Evolutionary conservation across 2,329 filamentous ascomycete species (phyloP).

Genomic region (Capronia epimyces): DNA sequence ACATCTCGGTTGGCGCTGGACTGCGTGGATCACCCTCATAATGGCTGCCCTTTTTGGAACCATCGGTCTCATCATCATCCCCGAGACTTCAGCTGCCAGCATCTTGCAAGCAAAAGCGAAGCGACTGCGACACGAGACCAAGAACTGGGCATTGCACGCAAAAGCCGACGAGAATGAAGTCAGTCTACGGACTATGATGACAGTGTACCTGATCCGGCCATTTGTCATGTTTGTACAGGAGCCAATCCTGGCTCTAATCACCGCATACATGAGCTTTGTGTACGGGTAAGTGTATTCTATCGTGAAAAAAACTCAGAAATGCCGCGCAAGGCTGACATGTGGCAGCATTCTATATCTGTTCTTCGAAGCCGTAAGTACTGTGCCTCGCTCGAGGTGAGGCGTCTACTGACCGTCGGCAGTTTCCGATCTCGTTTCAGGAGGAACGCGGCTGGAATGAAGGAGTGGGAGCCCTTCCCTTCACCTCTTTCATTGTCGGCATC

Average conservation of each 20-base stretch:
- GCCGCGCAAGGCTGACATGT: background rate
- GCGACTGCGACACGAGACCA: slow-evolving; percentile 44
- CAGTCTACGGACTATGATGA: slow-evolving; percentile 36
- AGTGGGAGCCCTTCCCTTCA: slow-evolving; percentile 37
- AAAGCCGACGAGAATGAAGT: slow-evolving; percentile 42
- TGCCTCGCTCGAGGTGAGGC: background rate
- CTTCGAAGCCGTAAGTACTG: slow-evolving; percentile 33
- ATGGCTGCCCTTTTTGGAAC: slow-evolving; percentile 40
- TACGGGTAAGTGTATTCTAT: slow-evolving; percentile 29
- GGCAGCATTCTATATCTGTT: slow-evolving; percentile 31
- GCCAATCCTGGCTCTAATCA: slow-evolving; percentile 46
- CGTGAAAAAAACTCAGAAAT: no score
- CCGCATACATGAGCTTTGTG: slow-evolving; percentile 40
- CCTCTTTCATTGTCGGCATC: slow-evolving; percentile 33
- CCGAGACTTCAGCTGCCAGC: slow-evolving; percentile 48
- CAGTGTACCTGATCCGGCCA: slow-evolving; percentile 44
- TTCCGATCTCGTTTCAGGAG: slow-evolving; percentile 38
- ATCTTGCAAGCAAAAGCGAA: slow-evolving; percentile 47
- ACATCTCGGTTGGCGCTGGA: slow-evolving; percentile 54
- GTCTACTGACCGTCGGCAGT: slow-evolving; percentile 17
- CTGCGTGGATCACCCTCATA: slow-evolving; percentile 52
- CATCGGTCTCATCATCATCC: slow-evolving; percentile 44
- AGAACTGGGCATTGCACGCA: slow-evolving; percentile 45
- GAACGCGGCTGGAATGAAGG: slow-evolving; percentile 37
- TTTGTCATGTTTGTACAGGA: slow-evolving; percentile 46